Evolutionary conservation across 2,329 filamentous ascomycete genomes (phyloP), one percentile per base, ranked within the genome.

Genomic region (Fusarium dimerum): DNA sequence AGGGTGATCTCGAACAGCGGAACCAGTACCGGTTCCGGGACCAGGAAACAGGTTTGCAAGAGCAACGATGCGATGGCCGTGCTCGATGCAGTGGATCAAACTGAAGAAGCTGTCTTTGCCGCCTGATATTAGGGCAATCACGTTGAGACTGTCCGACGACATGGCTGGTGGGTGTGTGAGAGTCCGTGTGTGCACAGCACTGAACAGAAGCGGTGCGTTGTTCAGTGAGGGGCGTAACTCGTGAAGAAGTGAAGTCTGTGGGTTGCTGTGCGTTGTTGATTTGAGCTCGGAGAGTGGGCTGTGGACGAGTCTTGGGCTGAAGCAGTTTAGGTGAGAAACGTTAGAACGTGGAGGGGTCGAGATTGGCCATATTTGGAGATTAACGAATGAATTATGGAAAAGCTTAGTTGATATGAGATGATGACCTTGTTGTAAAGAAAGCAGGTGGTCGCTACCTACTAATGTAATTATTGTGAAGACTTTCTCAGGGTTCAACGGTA

Each of bases 51-150:
- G 78, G 72, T 99, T 99, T 45, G 90, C 94, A 44, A 99, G 78
- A 8, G 94, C 94, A 46, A 97, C 83, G 43, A 99, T 78, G 57
- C 82, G 81, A 72, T 97, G 93, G 20, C 90, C 92, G 70, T 96
- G 89, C 53, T 85, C 84, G 60, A 91, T 78, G 72, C 92, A 97
- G 76, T 99, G 94, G 52, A 97, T 82, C 60, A 96, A 82, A 17
- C 90, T 93, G 76, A 89, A 97, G 71, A 99, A 88, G 60, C 93
- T 97, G 76, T 99, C 94, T 75, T 99, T 99, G 60, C 94, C 94
- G 54, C 94, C 94, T 17, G 94, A 99, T 59, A 99, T 87, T 56
- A 99, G 79, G 45, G 90, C 93, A 63, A 99, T 92, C 58, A 97
- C 92, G 62, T 92, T 87, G 59, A 87, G 75, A 56, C 73, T 71